Base-by-base conservation (phyloP, 139 green algal species). In the Tetraselmis striata region DNA sequence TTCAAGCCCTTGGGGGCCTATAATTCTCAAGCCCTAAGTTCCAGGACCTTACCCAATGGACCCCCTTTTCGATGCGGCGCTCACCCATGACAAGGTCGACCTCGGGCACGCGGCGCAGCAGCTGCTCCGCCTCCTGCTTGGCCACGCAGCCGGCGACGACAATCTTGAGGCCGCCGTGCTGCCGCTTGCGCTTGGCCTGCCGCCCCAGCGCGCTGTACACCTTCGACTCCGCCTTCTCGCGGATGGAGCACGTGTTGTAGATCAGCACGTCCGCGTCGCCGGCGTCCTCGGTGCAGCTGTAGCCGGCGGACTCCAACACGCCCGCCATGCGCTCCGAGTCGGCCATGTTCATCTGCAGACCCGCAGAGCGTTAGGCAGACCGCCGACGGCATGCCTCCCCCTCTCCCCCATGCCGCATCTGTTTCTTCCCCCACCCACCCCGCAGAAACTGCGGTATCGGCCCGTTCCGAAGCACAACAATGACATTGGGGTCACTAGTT, bases 181-280 rank as follows among this genome's bases (percentile, higher is more conserved):
- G 77, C 23, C 92, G 88, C 86, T 98, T 98, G 75, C 93, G 88
- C 85, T 96, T 96, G 78, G 93, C 94, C 89, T 97, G 92, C 5
- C 28, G 22, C 59, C 32, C 75, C 30, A 58, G 31, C 85, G 58
- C 22, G 30, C 59, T 85, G 18, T n/a, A 27, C 30, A 99, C 94
- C 88, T 99, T 99, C 29, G 94, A 84, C 89, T 99, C 96, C 2
- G 89, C 28, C 87, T 98, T 98, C 59, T 98, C 95, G 0, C 96
- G 84, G 81, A 99, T 99, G 78, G 88, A 94, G 90, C 96, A 99
- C 2, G 96, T 99, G 93, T 99, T 99, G 91, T 97, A 98, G 27
- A 99, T 90, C 1, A 99, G 86, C 30, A 99, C 94, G 77, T 98
- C 89, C 0, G 95, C 96, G n/a, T 94, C 84, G 1, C 86, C 80